phyloP scores from a whole-genome alignment of 2,329 filamentous ascomycete species.

The Drechslerella coelobrocha region DNA sequence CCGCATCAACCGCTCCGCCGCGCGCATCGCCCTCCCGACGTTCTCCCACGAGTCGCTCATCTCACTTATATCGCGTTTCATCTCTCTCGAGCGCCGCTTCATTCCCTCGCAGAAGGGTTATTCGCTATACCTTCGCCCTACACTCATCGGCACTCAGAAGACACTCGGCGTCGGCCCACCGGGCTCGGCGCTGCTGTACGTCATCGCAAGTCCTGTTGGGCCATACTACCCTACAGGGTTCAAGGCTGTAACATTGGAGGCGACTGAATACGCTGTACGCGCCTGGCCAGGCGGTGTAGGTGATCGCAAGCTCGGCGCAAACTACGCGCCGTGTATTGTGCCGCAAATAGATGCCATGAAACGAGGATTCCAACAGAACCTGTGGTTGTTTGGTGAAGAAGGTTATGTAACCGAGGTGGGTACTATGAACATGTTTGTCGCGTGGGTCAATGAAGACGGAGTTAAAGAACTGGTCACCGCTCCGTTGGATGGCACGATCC shows the following conservation, averaged over 20 bases:
- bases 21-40: constrained; percentile 89
- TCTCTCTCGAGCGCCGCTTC: constrained; percentile 82
- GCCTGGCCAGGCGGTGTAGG: constrained; percentile 98
- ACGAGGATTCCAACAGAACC: constrained; percentile 94
- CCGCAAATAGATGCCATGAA: constrained; percentile 90
- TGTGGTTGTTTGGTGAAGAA: constrained; percentile 96
- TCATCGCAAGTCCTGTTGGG: constrained; percentile 94
- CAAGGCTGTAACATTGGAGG: constrained; percentile 94
- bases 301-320: constrained; percentile 97
- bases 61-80: constrained; percentile 80
- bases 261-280: constrained; percentile 93
- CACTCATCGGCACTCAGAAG: constrained; percentile 94
- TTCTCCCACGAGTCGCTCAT: constrained; percentile 78
- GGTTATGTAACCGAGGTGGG: constrained; percentile 97
- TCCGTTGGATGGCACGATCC: constrained; percentile 92
- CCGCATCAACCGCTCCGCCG: constrained; percentile 86
- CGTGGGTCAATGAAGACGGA: constrained; percentile 81
- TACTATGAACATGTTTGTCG: constrained; percentile 98
- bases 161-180: constrained; percentile 93
- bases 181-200: constrained; percentile 86
- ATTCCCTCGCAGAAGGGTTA: constrained; percentile 87
- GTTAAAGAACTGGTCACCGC: constrained; percentile 93
- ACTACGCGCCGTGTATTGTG: constrained; percentile 99
- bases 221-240: constrained; percentile 98
- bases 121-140: constrained; percentile 92